Evolutionary conservation across 1,284 basidiomycete genomes (phyloP).

Genomic region (Lignosus rhinocerotis): DNA sequence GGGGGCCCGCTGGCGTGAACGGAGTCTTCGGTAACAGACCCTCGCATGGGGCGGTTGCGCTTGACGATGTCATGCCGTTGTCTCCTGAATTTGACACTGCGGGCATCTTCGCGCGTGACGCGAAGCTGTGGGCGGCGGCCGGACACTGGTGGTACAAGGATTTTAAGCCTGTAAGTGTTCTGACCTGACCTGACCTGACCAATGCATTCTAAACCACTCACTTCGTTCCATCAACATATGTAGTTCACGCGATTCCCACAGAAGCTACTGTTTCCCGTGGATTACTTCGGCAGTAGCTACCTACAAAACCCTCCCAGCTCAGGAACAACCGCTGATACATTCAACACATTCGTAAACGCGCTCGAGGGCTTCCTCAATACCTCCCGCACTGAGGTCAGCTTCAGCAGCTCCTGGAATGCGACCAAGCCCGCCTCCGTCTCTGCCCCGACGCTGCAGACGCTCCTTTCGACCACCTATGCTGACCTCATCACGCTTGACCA

Average conservation of each 20-base stretch:
- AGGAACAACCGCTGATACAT: constrained; percentile 31
- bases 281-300: constrained; percentile 33
- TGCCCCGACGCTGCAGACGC: constrained; percentile 28
- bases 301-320: constrained; percentile 28
- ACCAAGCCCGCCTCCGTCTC: constrained; percentile 31
- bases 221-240: background rate
- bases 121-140: constrained; percentile 29
- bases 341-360: constrained; percentile 37
- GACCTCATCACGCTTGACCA: constrained; percentile 40
- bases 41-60: constrained; percentile 37
- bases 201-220: too few relatives aligned
- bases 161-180: constrained; percentile 27
- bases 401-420: constrained; percentile 34
- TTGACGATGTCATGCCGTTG: constrained; percentile 42
- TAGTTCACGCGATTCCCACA: constrained; percentile 37
- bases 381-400: constrained; percentile 34
- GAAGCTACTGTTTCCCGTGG: constrained; percentile 37
- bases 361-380: constrained; percentile 38
- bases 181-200: background rate
- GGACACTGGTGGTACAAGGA: constrained; percentile 36
- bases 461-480: constrained; percentile 37
- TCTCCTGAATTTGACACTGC: constrained; percentile 36
- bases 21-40: constrained; percentile 42
- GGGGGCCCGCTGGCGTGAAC: constrained; percentile 41
- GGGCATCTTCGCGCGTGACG: constrained; percentile 33